phyloP scores from a whole-genome alignment of 192 early-diverging fungal genomes.

The Chytriomyces confervae region DNA sequence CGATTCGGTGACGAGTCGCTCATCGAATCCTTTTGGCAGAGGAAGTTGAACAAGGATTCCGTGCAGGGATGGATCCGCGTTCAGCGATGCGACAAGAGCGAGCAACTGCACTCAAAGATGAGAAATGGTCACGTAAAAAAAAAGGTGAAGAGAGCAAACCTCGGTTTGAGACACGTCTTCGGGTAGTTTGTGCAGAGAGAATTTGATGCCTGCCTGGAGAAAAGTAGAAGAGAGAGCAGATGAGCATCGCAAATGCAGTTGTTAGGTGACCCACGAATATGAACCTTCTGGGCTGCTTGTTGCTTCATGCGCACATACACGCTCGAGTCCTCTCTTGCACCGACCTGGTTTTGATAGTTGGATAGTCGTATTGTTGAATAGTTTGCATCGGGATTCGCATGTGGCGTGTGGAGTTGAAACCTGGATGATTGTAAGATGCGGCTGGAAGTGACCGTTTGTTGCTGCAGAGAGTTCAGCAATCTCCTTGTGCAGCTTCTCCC shows the following conservation, averaged over 20 bases:
- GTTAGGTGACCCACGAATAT: no score
- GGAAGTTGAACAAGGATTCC: conserved; percentile 97
- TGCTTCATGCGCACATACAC: conserved; percentile 94
- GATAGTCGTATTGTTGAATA: no score
- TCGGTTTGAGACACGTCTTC: conserved; percentile 70
- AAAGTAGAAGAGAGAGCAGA: neutral
- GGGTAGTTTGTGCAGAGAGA: conserved; percentile 72
- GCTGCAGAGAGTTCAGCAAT: conserved; percentile 66
- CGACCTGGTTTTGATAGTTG: no score
- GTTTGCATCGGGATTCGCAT: no score
- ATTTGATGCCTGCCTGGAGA: conserved; percentile 74
- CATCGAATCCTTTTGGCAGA: conserved; percentile 84
- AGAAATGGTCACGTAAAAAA: conserved; percentile 13
- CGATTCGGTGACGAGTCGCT: conserved; percentile 80
- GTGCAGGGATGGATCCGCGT: conserved; percentile 82
- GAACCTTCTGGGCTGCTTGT: conserved; percentile 83
- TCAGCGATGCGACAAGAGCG: conserved; percentile 69
- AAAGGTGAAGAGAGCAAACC: conserved; percentile 39
- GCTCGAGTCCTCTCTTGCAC: conserved; percentile 89
- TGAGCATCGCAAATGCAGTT: neutral
- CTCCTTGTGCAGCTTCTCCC: no score
- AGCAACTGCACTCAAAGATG: no score
- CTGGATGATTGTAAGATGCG: conserved; percentile 80
- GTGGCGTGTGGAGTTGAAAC: no score
- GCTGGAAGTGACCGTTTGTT: conserved; percentile 71